Evolutionary conservation across 441 rosid genomes (phyloP), one percentile per base, ranked within the genome.

Genomic region (Capsella rubella): DNA sequence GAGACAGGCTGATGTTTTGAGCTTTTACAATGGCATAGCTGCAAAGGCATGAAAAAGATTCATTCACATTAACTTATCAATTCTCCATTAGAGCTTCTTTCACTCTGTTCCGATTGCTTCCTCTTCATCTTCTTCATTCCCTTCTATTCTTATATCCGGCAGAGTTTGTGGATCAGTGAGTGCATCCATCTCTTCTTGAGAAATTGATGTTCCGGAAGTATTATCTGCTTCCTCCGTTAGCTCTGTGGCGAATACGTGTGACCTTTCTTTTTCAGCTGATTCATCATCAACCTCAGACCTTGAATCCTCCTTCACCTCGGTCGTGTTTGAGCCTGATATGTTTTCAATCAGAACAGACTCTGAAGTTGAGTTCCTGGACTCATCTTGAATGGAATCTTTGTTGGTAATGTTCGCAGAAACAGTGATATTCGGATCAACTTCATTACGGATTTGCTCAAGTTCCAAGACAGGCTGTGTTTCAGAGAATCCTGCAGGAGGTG

Each of bases 141-240:
- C 82, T 69, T 77, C 83, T 49, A 71, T 49, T 70, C 69, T 72
- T 63, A 76, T 70, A 67, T 84, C 88, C 47, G 92, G 89, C 59
- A 90, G 70, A 0, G 87, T 86, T 39, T 72, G 81, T 70, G 85
- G 78, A 82, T 87, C 91, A 27, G 80, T 74, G 64, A 68, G 86
- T 34, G 82, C 80, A 55, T 82, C 87, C 50, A 54, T 82, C 77
- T 80, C 86, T 25, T 84, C 87, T 62, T 81, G 79, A 43, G 76
- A 69, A 43, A 84, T 45, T 15, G 82, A 62, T 52, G 73, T 77
- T 75, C 85, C 87, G 0, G 83, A 73, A 67, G 83, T 67, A 72
- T 79, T 82, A 67, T 11, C 80, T 14, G 64, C 58, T 65, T 39
- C 84, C 2, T 76, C 78, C 3, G 57, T 66, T 39, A 64, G 60